Percentiles rank a stretch among this genome's conserved stretches.
phyloP scores from a whole-genome alignment of 139 green algal species.

The Monoraphidium neglectum region DNA sequence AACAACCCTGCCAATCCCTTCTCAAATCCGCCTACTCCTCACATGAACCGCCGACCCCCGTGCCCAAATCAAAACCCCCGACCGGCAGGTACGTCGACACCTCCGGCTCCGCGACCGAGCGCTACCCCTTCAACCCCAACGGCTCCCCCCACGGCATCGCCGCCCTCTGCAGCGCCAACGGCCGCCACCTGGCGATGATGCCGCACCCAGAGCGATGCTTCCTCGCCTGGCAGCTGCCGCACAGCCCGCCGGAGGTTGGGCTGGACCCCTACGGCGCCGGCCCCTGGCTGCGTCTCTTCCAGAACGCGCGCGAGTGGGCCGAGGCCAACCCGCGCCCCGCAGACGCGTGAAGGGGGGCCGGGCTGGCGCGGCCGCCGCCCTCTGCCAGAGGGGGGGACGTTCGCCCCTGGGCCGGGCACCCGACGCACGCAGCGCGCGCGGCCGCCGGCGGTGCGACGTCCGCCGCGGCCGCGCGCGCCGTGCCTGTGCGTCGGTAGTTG shows the following conservation, averaged over 20 bases:
- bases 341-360: not conserved
- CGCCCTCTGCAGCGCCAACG: slow-evolving; percentile 87
- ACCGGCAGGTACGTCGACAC: slow-evolving; percentile 75
- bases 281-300: slow-evolving; percentile 97
- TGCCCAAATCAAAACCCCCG: too few relatives aligned
- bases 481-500: too few relatives aligned
- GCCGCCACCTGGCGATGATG: slow-evolving; percentile 99
- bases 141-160: slow-evolving; percentile 94
- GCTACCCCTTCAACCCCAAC: slow-evolving; percentile 98
- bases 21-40: too few relatives aligned
- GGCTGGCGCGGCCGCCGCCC: too few relatives aligned
- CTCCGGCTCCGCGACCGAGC: slow-evolving; percentile 67
- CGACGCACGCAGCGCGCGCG: too few relatives aligned
- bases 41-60: too few relatives aligned
- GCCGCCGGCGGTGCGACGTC: too few relatives aligned
- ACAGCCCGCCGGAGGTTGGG: slow-evolving; percentile 47
- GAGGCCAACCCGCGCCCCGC: slow-evolving; percentile 12
- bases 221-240: slow-evolving; percentile 94
- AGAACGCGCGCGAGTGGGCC: slow-evolving; percentile 92
- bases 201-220: slow-evolving; percentile 97
- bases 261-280: slow-evolving; percentile 72
- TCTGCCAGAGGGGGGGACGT: too few relatives aligned
- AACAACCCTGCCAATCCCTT: too few relatives aligned
- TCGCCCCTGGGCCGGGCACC: too few relatives aligned
- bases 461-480: too few relatives aligned